phyloP scores from a whole-genome alignment of 2,329 filamentous ascomycete genomes.

The Colletotrichum sojae region DNA sequence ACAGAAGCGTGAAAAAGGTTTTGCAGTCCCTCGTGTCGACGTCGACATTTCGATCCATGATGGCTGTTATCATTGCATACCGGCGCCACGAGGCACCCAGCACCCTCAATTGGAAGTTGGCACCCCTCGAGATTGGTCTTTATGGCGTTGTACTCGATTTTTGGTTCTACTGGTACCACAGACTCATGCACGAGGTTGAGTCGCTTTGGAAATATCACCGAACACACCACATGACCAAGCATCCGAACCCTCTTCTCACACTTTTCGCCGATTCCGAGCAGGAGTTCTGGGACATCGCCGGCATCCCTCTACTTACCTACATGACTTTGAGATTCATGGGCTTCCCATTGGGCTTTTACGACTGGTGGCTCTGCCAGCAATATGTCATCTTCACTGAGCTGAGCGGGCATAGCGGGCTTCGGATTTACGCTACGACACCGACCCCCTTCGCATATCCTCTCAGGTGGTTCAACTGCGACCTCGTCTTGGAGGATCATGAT shows the following conservation, averaged over 20 bases:
- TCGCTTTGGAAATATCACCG: slow-evolving; percentile 59
- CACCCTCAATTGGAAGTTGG: slow-evolving; percentile 51
- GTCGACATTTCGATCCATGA: slow-evolving; percentile 49
- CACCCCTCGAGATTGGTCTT: slow-evolving; percentile 54
- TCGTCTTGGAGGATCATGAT: slow-evolving; percentile 60
- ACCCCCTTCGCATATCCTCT: slow-evolving; percentile 53
- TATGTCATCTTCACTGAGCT: slow-evolving; percentile 59
- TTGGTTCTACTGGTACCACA: slow-evolving; percentile 61
- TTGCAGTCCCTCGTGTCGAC: slow-evolving; percentile 51
- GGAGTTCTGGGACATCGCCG: slow-evolving; percentile 58
- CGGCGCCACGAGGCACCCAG: slow-evolving; percentile 44
- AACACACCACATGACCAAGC: slow-evolving; percentile 61
- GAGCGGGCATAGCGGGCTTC: slow-evolving; percentile 55
- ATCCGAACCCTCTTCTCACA: slow-evolving; percentile 58
- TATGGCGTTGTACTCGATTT: slow-evolving; percentile 60
- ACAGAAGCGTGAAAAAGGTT: slow-evolving; percentile 53
- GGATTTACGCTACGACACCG: slow-evolving; percentile 52
- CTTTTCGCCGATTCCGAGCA: slow-evolving; percentile 59
- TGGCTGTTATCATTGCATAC: slow-evolving; percentile 52
- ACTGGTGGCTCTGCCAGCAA: slow-evolving; percentile 62
- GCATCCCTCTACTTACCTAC: slow-evolving; percentile 57
- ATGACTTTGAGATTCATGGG: slow-evolving; percentile 51
- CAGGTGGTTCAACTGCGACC: slow-evolving; percentile 49
- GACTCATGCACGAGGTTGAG: slow-evolving; percentile 57
- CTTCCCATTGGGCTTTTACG: slow-evolving; percentile 61